Base-by-base conservation (phyloP, 805 yeast species). In the Saturnispora silvae region DNA sequence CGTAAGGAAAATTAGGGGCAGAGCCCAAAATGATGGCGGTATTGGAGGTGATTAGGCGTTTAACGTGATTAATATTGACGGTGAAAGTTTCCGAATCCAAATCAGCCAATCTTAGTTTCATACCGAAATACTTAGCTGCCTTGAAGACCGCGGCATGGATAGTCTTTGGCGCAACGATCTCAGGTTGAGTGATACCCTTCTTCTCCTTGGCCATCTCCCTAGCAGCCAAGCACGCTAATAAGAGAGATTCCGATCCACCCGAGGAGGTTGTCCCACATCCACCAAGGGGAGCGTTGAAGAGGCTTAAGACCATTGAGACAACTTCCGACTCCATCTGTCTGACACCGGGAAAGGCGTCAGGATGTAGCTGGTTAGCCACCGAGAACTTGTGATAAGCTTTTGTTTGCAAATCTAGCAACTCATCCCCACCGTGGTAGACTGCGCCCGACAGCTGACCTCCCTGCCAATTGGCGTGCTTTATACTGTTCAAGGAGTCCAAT, bases 1-100 rank as follows among this genome's bases (percentile, higher is more conserved):
- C 98, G 55, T 89, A 96, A 3, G 98, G 97, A 60, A 78, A 89
- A 63, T 89, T 89, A 28, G 98, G 97, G 5, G 96, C 96, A 1
- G 97, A 87, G 1, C 97, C 97, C 5, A 76, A 83, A 18, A 89
- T 60, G 33, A 89, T 62, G 4, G 85, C 81, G 0, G 98, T 92
- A 57, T 87, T 86, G 2, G 61, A 54, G 48, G 81, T 85, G 44
- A 92, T 76, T 34, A 81, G 65, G 19, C 73, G 63, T 46, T 68
- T 67, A 34, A 83, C 84, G 37, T 75, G 72, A 1, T 54, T 53
- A 18, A 78, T 50, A 48, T 86, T 78, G 8, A 81, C 96, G 52
- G 79, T 63, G 56, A 56, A 81, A 18, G 43, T 40, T 7, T 85
- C 73, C 14, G 52, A 58, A 50, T 80, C 87, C 31, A 89, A 48